phyloP scores from a whole-genome alignment of 139 green algal species.

The Microglena sp. region DNA sequence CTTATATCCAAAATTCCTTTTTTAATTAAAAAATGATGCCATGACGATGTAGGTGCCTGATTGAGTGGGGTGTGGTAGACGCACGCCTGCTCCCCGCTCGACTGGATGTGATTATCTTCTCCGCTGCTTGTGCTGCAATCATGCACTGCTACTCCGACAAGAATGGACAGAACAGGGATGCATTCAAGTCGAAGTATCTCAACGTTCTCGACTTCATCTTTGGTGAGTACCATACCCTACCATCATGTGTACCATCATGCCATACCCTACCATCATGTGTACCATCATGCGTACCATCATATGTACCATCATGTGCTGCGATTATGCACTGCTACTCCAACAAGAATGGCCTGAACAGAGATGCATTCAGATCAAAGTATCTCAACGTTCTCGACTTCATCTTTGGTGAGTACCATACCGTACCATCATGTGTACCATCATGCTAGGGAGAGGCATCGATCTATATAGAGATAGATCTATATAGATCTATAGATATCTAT shows the following conservation, averaged over 20 bases:
- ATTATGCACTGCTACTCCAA: constrained; percentile 84
- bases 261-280: too few species aligned
- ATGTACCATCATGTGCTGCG: too few species aligned
- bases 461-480: too few species aligned
- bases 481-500: too few species aligned
- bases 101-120: constrained; percentile 77
- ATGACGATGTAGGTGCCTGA: constrained; percentile 22
- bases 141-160: constrained; percentile 75
- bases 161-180: constrained; percentile 48
- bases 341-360: constrained; percentile 36
- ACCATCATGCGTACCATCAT: too few species aligned
- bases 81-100: constrained; percentile 23
- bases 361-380: constrained; percentile 90
- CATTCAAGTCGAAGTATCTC: constrained; percentile 89
- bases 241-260: too few species aligned
- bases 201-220: constrained; percentile 90
- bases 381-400: constrained; percentile 88
- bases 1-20: too few species aligned
- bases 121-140: constrained; percentile 63
- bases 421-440: too few species aligned
- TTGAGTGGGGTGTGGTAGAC: constrained; percentile 26
- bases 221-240: too few species aligned
- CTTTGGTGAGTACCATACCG: too few species aligned
- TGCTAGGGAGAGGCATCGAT: too few species aligned
- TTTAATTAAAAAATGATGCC: too few species aligned